These are phyloP conservation scores for Ajuga chamaepitys DNA, from an alignment of 257 asterid genomes.

Conservation along the genomic window DNA sequence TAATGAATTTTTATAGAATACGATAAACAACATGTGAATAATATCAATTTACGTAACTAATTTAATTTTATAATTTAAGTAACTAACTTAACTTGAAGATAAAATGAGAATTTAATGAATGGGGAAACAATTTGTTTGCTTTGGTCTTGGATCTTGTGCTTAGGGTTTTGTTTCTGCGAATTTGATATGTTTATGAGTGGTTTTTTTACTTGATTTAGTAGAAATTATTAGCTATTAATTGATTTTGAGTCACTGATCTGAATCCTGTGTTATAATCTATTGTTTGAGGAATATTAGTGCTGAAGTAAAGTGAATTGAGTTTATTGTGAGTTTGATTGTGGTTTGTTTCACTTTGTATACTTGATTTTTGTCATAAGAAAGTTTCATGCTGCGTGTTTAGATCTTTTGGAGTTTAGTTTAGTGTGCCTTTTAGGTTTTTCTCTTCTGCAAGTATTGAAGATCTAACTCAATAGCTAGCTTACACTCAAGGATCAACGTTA, in stretches of 20 bases:
- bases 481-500: slow-evolving; percentile 7
- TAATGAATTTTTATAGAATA: too few relatives aligned
- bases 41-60: too few relatives aligned
- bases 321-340: slow-evolving; percentile 17
- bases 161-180: slow-evolving; percentile 43
- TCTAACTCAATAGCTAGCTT: slow-evolving; percentile 10
- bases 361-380: slow-evolving; percentile 10
- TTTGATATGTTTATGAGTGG: slow-evolving; percentile 30
- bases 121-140: slow-evolving; percentile 11
- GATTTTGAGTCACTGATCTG: slow-evolving; percentile 32
- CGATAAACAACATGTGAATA: too few relatives aligned
- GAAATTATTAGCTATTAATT: slow-evolving; percentile 15
- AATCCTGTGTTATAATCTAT: slow-evolving; percentile 23
- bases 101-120: slow-evolving; percentile 8
- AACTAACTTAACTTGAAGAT: too few relatives aligned
- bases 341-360: slow-evolving; percentile 19
- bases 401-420: slow-evolving; percentile 19
- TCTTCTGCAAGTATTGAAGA: neutral
- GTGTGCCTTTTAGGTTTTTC: slow-evolving; percentile 1
- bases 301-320: slow-evolving; percentile 28
- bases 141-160: slow-evolving; percentile 33
- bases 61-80: too few relatives aligned
- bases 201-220: slow-evolving; percentile 23
- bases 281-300: slow-evolving; percentile 6
- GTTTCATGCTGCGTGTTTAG: slow-evolving; percentile 17